These are phyloP conservation scores for Fusarium sp. DNA, from an alignment of 2,329 filamentous ascomycete species.

Conservation along the genomic window DNA sequence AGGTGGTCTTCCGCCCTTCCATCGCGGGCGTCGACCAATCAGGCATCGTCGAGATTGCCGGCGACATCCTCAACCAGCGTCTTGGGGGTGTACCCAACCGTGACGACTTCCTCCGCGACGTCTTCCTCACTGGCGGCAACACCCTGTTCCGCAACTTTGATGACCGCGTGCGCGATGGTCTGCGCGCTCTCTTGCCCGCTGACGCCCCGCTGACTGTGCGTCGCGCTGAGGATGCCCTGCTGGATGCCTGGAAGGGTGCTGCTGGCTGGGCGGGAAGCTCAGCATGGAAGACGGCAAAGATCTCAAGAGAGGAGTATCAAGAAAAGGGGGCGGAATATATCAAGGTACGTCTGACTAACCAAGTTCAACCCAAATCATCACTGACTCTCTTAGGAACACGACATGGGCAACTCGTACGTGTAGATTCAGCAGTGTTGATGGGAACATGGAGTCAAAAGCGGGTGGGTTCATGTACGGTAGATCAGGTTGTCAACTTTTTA, in stretches of 20 bases:
- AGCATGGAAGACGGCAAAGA: constrained; percentile 68
- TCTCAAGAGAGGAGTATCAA: constrained; percentile 82
- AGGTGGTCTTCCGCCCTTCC: constrained; percentile 89
- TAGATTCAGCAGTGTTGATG: constrained; percentile 42
- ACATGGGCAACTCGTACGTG: constrained; percentile 68
- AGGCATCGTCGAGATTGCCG: constrained; percentile 88
- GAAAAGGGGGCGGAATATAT: constrained; percentile 96
- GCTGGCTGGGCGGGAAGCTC: constrained; percentile 77
- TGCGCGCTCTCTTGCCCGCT: constrained; percentile 75
- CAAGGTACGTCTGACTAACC: constrained; percentile 65
- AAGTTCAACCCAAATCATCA: neutral
- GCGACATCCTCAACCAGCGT: constrained; percentile 86
- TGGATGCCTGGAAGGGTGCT: constrained; percentile 94
- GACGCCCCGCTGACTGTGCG: constrained; percentile 73
- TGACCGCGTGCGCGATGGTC: constrained; percentile 75
- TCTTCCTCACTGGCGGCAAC: constrained; percentile 95
- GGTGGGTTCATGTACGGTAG: constrained; percentile 33
- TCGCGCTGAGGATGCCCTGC: constrained; percentile 74
- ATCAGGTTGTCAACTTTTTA: constrained; percentile 21
- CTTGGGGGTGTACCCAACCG: constrained; percentile 66
- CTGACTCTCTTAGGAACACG: constrained; percentile 63
- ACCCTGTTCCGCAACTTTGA: constrained; percentile 88
- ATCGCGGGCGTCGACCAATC: constrained; percentile 95
- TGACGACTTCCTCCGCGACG: constrained; percentile 77
- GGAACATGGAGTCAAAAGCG: constrained; percentile 39